Conservation (phyloP, 176 grass and related monocot species). For the Aegilops sharonensis region DNA sequence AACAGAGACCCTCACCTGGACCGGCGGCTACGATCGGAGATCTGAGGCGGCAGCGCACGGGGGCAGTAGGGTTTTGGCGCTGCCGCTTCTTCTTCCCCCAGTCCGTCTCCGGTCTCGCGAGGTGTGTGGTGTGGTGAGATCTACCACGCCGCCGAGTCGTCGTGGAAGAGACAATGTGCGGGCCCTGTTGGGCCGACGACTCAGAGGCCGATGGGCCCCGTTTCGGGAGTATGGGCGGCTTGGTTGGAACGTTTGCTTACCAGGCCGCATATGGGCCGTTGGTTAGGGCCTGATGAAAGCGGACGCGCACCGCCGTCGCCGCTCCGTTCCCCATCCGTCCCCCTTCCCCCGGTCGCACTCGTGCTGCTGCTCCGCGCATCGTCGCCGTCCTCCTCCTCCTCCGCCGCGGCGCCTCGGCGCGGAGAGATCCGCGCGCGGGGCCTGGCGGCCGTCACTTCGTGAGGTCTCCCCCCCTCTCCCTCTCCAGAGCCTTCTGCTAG, state of each 20-base stretch:
- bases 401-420: constrained; percentile 2
- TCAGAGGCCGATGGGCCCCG: not conserved
- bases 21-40: not conserved
- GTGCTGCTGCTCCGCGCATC: not conserved
- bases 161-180: not conserved
- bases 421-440: not conserved
- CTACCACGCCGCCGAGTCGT: not conserved
- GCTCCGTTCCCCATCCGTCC: not conserved
- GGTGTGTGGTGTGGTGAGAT: not conserved
- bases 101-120: constrained; percentile 8
- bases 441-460: not conserved
- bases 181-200: not conserved
- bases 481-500: not conserved
- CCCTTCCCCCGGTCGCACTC: not conserved
- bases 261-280: not conserved
- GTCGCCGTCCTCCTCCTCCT: not conserved
- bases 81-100: not conserved
- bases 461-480: not conserved
- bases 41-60: not conserved
- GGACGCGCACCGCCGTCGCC: not conserved
- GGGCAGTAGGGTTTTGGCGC: constrained; percentile 30
- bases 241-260: not conserved
- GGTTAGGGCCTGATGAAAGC: not conserved
- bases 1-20: not conserved
- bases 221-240: no score